Evolutionary conservation across 1,284 basidiomycete species (phyloP).

Genomic region (Porogramme epimiltina): DNA sequence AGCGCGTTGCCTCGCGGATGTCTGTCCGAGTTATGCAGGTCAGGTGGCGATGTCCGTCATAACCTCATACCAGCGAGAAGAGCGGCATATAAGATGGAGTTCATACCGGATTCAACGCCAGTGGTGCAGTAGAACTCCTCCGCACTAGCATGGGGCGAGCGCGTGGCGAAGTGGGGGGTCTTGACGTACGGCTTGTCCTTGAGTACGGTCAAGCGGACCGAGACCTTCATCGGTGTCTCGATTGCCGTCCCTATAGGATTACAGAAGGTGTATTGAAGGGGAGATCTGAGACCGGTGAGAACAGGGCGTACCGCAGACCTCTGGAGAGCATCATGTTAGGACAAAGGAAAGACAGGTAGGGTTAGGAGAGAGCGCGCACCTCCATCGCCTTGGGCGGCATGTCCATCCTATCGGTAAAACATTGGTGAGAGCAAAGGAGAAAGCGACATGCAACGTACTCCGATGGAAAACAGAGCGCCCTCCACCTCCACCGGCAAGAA

Average conservation of each 20-base stretch:
- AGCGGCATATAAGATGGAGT: neutral
- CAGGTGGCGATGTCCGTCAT: too few relatives aligned
- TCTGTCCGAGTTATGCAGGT: too few relatives aligned
- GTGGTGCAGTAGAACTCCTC: conserved; percentile 60
- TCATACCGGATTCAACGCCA: conserved; percentile 48
- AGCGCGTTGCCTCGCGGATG: conserved; percentile 53
- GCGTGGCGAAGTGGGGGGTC: conserved; percentile 55
- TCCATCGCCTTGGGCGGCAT: conserved; percentile 67
- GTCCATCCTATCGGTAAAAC: conserved; percentile 50
- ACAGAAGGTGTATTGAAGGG: neutral
- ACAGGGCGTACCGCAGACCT: conserved; percentile 49
- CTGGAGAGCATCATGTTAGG: conserved; percentile 28
- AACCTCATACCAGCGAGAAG: too few relatives aligned
- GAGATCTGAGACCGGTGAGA: neutral
- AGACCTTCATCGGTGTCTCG: conserved; percentile 60
- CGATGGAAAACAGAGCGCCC: conserved; percentile 61
- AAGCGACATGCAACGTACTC: conserved; percentile 40
- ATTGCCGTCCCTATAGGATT: conserved; percentile 53
- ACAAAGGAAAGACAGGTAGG: neutral
- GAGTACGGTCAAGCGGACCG: conserved; percentile 54
- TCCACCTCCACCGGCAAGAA: conserved; percentile 62
- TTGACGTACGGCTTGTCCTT: conserved; percentile 58
- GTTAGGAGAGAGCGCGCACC: conserved; percentile 44
- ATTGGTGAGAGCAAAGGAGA: neutral
- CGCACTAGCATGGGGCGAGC: conserved; percentile 21